Base-by-base conservation (phyloP, 352 stramenopile genomes). In the Blastocystis sp. region DNA sequence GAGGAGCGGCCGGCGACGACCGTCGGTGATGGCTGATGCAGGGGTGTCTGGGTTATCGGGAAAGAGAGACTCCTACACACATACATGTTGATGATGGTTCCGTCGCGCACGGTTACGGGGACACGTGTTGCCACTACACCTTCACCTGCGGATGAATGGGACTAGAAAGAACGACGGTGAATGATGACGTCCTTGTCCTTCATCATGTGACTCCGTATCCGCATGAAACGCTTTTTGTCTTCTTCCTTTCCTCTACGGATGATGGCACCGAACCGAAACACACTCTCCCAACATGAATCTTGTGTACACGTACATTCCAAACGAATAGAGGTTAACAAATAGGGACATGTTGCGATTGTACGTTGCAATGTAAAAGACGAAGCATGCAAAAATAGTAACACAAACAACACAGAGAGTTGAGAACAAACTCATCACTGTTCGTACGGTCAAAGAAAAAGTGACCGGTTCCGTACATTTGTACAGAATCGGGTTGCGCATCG, bases 261-360 rank as follows among this genome's bases (percentile, higher is more conserved):
- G 29, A 81, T 27, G 16, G 21, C n/a, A 4, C 44, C 32, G 21
- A n/a, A 11, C 14, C 18, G 18, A 24, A 29, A 24, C 3, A 6
- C 14, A 81, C 69, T 81, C 53, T 27, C 21, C 38, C 21, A 81
- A 40, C n/a, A 81, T 27, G 32, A 64, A 49, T 4, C 44, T 64
- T 44, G 63, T 48, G 18, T 27, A 42, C 38, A 61, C 16, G 29
- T 61, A 57, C 27, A 51, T 63, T n/a, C 44, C 54, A 29, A 81
- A 81, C 11, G 44, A 59, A 42, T 63, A 81, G 21, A 64, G 8
- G 44, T 81, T 81, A 11, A 81, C 69, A n/a, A 48, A 65, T 42
- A 81, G 34, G 7, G 69, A 44, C 69, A 81, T 63, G 40, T 81
- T 81, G 27, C 24, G 44, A 42, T 81, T 81, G 34, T 81, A 81